A percentile compares a stretch with the other conserved stretches of the same genome.
phyloP scores from a whole-genome alignment of 176 grass and related monocot genomes.

The Dactylis glomerata region DNA sequence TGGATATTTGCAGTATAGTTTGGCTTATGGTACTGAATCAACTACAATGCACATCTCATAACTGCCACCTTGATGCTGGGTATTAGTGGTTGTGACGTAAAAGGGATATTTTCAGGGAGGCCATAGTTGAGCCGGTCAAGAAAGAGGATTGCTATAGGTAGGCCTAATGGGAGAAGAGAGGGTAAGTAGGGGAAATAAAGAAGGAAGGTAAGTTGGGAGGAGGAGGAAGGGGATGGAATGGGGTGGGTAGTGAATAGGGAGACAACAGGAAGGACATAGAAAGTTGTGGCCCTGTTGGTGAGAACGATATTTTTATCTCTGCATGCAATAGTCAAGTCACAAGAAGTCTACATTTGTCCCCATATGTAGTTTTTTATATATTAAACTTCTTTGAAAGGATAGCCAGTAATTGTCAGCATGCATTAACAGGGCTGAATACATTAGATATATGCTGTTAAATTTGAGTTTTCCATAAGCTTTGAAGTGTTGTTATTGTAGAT shows the following conservation, averaged over 20 bases:
- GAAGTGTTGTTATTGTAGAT: not conserved
- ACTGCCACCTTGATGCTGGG: not conserved
- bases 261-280: not conserved
- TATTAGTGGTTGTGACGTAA: not conserved
- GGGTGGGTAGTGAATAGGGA: not conserved
- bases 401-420: conserved; percentile 5
- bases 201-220: not conserved
- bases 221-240: not conserved
- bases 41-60: not conserved
- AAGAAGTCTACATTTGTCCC: not conserved
- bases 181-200: not conserved
- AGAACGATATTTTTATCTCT: not conserved
- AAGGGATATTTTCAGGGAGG: not conserved
- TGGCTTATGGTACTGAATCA: not conserved
- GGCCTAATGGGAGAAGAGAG: not conserved
- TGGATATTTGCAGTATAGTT: not conserved
- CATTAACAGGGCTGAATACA: not conserved
- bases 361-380: not conserved
- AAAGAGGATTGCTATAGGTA: not conserved
- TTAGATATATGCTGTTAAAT: not conserved
- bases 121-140: not conserved
- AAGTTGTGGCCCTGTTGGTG: not conserved
- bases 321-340: not conserved
- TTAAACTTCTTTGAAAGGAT: conserved; percentile 9
- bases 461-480: conserved; percentile 4